Percentiles rank a stretch among this genome's conserved stretches.
phyloP scores from a whole-genome alignment of 352 stramenopile genomes.

The Pythium plurisporium region DNA sequence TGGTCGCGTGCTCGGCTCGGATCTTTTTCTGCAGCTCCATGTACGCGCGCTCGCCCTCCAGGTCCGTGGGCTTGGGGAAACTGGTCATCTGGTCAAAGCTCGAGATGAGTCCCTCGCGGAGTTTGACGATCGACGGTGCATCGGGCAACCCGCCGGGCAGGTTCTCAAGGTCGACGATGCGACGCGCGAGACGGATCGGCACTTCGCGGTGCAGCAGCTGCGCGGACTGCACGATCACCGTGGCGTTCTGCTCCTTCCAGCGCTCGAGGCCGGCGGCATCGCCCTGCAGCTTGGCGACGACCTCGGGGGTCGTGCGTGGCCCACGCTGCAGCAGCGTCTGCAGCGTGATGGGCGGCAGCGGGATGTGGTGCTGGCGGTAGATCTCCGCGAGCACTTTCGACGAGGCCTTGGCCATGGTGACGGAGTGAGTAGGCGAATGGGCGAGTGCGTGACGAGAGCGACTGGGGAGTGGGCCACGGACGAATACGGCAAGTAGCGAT shows the following conservation, averaged over 20 bases:
- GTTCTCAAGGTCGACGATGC: constrained; percentile 83
- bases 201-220: constrained; percentile 75
- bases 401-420: constrained; percentile 31
- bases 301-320: constrained; percentile 37
- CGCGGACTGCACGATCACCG: constrained; percentile 71
- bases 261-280: constrained; percentile 39
- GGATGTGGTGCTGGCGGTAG: constrained; percentile 80
- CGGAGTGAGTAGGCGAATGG: background rate
- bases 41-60: constrained; percentile 54
- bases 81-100: constrained; percentile 72
- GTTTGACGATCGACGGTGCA: constrained; percentile 48
- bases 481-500: background rate
- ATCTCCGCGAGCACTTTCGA: constrained; percentile 74
- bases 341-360: constrained; percentile 74
- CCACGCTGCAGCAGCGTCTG: constrained; percentile 70
- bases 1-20: constrained; percentile 55
- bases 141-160: constrained; percentile 62
- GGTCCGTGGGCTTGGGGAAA: constrained; percentile 45
- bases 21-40: constrained; percentile 56
- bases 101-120: constrained; percentile 56
- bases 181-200: constrained; percentile 71
- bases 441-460: no score
- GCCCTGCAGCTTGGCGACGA: constrained; percentile 46
- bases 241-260: constrained; percentile 65
- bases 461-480: background rate